Base-by-base conservation (phyloP, 1,139 yeast genomes). In the Blastobotrys illinoisensis region DNA sequence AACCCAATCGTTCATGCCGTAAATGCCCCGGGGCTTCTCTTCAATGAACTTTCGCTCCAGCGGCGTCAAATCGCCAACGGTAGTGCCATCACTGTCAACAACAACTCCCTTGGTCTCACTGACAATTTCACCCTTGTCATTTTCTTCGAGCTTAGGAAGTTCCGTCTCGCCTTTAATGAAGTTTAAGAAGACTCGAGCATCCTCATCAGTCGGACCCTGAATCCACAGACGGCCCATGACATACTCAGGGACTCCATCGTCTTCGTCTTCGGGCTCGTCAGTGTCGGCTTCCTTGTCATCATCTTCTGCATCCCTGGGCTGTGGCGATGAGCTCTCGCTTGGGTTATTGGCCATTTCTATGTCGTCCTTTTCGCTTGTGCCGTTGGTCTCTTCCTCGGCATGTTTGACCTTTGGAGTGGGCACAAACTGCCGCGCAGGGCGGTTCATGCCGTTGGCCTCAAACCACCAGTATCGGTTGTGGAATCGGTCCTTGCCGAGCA, bases 391-490 rank as follows among this genome's bases (percentile, higher is more conserved):
- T 26, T 54, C 48, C 58, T 62, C 49, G 21, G 44, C n/a, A 4
- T 62, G 65, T 5, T 65, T 66, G 9, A 73, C 76, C 20, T 74
- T 78, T n/a, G 70, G 75, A 21, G 65, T 44, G 6, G 44, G 40
- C 13, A 16, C 19, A 14, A 16, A 7, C 20, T 43, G 32, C 46
- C 48, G 46, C 44, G 46, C 47, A 1, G 54, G 51, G 5, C 57
- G 50, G 20, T 51, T 88, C 54, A 88, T 75, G 0, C 98, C 98
- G 65, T 86, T 86, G 60, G 80, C 78, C 67, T 93, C 98, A 67
- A 91, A 84, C 97, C 97, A 93, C 95, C 96, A 95, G 69, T 91
- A 93, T 61, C 93, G 77, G 71, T 93, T 95, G 67, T 76, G 89
- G 58, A 81, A 80, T 54, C 96, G 76, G 68, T 93, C 99, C 60